Conservation (phyloP, 495 filamentous ascomycete species). For the Bombardia bombarda region DNA sequence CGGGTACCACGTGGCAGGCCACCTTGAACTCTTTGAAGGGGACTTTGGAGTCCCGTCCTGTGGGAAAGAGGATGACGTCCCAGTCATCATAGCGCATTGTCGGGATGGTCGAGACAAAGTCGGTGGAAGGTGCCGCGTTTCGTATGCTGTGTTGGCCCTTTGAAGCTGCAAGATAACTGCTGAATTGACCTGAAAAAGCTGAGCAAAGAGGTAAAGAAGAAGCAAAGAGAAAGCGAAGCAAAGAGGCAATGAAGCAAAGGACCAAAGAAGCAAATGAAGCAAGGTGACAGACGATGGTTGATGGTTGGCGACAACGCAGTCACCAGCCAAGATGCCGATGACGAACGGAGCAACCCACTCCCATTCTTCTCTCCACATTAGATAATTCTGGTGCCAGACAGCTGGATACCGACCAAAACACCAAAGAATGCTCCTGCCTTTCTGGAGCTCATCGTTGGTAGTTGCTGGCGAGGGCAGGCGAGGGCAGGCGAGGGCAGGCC, state of each 20-base stretch:
- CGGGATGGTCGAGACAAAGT: background rate
- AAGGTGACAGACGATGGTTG: background rate
- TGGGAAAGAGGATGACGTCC: slow-evolving; percentile 78
- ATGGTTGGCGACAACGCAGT: background rate
- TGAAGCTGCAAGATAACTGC: too few species aligned
- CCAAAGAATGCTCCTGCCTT: too few species aligned
- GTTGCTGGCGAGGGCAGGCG: too few species aligned
- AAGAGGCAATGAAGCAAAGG: background rate
- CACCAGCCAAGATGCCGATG: background rate
- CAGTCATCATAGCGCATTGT: slow-evolving; percentile 35
- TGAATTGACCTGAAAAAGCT: too few species aligned
- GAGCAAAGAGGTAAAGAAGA: background rate
- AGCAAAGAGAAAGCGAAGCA: background rate
- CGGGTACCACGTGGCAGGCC: slow-evolving; percentile 66
- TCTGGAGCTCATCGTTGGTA: too few species aligned
- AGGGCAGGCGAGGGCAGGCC: too few species aligned
- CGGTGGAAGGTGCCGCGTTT: too few species aligned
- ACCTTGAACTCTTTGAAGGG: slow-evolving; percentile 85
- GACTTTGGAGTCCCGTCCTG: slow-evolving; percentile 36
- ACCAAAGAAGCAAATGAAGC: slow-evolving; percentile 1
- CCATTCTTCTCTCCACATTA: too few species aligned
- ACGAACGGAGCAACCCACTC: too few species aligned
- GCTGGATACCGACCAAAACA: too few species aligned
- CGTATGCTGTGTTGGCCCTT: too few species aligned
- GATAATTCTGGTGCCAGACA: too few species aligned